These are phyloP conservation scores for Ustilago xerochloae DNA, from an alignment of 1,284 basidiomycete species.

Conservation along the genomic window DNA sequence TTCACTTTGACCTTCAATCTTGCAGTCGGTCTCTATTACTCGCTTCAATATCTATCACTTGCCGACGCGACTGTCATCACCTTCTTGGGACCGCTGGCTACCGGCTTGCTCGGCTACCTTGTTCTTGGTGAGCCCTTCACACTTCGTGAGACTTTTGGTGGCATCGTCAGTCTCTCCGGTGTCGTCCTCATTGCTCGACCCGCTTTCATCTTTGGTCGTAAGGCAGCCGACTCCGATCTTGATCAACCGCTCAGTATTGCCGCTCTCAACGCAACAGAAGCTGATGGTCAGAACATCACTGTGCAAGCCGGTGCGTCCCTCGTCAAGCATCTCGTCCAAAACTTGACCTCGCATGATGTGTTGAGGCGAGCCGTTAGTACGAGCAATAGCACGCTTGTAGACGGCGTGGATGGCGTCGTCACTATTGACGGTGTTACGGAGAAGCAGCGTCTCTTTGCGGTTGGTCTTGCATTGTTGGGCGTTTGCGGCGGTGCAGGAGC, in stretches of 20 bases:
- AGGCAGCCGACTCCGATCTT: conserved; percentile 33
- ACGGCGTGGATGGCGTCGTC: neutral
- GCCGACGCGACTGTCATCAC: conserved; percentile 81
- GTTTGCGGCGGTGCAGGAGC: conserved; percentile 76
- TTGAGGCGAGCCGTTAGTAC: neutral
- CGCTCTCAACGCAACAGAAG: neutral
- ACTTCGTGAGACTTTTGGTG: conserved; percentile 75
- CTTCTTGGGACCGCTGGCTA: conserved; percentile 79
- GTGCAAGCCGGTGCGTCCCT: conserved; percentile 9
- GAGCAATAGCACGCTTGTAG: neutral
- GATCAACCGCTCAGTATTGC: conserved; percentile 16
- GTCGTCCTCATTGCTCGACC: conserved; percentile 73
- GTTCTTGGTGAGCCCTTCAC: conserved; percentile 77
- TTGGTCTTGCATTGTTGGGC: conserved; percentile 74
- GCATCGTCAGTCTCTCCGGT: conserved; percentile 75
- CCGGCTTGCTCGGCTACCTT: conserved; percentile 77
- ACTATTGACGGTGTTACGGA: conserved; percentile 64
- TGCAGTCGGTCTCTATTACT: conserved; percentile 76
- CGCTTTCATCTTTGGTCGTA: conserved; percentile 45
- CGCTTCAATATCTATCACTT: conserved; percentile 76
- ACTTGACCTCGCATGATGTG: conserved; percentile 9
- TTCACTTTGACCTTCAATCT: neutral
- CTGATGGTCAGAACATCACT: conserved; percentile 5
- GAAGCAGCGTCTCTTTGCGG: conserved; percentile 72
- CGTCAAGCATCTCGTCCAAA: conserved; percentile 26